Conservation (phyloP, 768 basidiomycete species). For the Neoboletus brunneissimus region DNA sequence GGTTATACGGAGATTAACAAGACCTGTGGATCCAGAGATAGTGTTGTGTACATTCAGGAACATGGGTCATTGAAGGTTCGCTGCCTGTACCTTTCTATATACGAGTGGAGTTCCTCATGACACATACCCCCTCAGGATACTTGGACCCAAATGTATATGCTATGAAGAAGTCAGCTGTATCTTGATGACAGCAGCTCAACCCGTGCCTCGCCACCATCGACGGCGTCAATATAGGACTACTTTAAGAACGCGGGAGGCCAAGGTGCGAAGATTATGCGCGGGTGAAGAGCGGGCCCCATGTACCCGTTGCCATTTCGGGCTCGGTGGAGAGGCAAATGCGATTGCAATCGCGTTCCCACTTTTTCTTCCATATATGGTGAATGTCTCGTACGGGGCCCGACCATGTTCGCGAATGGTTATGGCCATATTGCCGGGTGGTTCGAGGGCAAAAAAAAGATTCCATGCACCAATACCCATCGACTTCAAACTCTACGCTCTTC, state of each 20-base stretch:
- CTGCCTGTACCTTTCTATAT: background rate
- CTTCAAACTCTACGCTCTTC: background rate
- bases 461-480: background rate
- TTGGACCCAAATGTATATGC: too few species aligned
- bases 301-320: background rate
- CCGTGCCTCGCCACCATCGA: background rate
- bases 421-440: background rate
- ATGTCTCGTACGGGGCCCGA: background rate
- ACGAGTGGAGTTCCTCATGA: background rate
- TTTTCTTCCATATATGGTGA: background rate
- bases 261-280: background rate
- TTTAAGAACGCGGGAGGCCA: background rate
- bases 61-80: background rate
- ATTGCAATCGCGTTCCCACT: background rate
- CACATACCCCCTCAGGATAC: too few species aligned
- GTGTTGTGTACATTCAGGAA: background rate
- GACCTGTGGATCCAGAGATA: background rate
- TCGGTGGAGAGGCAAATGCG: background rate
- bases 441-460: background rate
- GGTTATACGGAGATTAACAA: conserved; percentile 4
- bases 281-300: background rate
- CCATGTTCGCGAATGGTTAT: background rate
- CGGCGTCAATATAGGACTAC: background rate
- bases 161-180: background rate
- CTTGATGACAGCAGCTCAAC: background rate